A percentile compares a stretch with the other conserved stretches of the same genome.
phyloP scores from a whole-genome alignment of 768 basidiomycete species.

The Lactarius evosmus region DNA sequence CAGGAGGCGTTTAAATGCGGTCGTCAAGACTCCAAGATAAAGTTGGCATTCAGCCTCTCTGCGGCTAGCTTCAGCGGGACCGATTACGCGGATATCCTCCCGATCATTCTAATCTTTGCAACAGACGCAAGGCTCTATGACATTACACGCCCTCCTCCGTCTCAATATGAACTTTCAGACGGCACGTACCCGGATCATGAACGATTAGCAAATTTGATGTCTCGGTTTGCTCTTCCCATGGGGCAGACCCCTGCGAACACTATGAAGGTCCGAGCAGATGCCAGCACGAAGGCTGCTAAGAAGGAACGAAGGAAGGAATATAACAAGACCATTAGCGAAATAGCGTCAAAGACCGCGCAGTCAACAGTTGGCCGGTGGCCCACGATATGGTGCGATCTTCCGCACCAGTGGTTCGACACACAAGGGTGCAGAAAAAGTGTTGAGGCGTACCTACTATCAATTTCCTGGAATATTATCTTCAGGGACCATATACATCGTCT shows the following conservation, averaged over 20 bases:
- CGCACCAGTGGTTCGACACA: neutral
- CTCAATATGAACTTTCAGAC: conserved; percentile 29
- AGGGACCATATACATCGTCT: neutral
- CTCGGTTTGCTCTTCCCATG: neutral
- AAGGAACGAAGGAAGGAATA: neutral
- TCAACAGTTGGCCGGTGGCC: conserved; percentile 10
- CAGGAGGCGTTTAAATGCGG: neutral
- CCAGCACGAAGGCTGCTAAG: neutral
- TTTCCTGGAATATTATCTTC: neutral
- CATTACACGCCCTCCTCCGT: neutral
- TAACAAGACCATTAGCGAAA: neutral
- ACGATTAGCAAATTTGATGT: neutral
- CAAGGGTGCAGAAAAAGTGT: neutral
- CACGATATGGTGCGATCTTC: neutral
- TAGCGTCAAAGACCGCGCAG: conserved; percentile 18
- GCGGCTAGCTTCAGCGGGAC: neutral
- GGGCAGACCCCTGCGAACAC: neutral
- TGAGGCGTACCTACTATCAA: neutral
- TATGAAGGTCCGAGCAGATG: neutral
- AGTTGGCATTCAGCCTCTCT: conserved; percentile 6
- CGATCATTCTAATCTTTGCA: neutral
- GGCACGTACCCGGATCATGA: neutral
- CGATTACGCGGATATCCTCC: neutral
- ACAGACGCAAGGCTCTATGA: neutral
- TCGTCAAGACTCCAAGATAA: neutral